Percentiles rank a stretch among this genome's conserved stretches.
phyloP scores from a whole-genome alignment of 192 early-diverging fungal genomes.

The Funneliformis geosporum region DNA sequence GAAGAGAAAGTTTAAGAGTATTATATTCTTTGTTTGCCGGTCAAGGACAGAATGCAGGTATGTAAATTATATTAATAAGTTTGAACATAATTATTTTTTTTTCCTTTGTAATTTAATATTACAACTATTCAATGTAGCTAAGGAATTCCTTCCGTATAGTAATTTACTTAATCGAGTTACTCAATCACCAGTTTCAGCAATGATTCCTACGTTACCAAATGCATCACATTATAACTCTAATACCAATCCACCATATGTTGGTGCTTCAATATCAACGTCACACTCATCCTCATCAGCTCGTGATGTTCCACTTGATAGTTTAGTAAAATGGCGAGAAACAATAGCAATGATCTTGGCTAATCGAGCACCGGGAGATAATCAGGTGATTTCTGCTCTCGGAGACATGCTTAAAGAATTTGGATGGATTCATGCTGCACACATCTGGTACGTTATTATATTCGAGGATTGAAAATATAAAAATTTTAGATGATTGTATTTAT shows the following conservation, averaged over 20 bases:
- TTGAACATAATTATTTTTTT: background rate
- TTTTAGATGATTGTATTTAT: background rate
- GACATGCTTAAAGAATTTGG: slow-evolving; percentile 66
- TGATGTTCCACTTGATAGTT: slow-evolving; percentile 38
- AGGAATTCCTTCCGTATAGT: slow-evolving; percentile 37
- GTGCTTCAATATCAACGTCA: background rate
- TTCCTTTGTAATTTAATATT: background rate
- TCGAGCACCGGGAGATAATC: slow-evolving; percentile 70
- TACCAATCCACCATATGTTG: slow-evolving; percentile 4
- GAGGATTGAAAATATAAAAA: too few species aligned
- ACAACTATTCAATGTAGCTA: slow-evolving; percentile 25
- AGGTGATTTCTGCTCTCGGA: slow-evolving; percentile 73
- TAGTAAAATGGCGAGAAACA: slow-evolving; percentile 72
- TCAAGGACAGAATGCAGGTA: slow-evolving; percentile 52
- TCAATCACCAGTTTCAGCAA: background rate
- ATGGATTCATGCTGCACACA: slow-evolving; percentile 66
- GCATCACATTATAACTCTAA: background rate
- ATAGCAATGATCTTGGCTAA: slow-evolving; percentile 83
- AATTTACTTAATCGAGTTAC: slow-evolving; percentile 2
- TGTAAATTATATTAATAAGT: background rate
- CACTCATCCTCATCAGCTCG: slow-evolving; percentile 22
- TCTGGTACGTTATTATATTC: slow-evolving; percentile 65
- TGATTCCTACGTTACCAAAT: too few species aligned
- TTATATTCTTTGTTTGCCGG: slow-evolving; percentile 73
- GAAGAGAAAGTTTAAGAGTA: slow-evolving; percentile 55